These are phyloP conservation scores for Aspergillus niger DNA, from an alignment of 2,329 filamentous ascomycete species.

Conservation along the genomic window DNA sequence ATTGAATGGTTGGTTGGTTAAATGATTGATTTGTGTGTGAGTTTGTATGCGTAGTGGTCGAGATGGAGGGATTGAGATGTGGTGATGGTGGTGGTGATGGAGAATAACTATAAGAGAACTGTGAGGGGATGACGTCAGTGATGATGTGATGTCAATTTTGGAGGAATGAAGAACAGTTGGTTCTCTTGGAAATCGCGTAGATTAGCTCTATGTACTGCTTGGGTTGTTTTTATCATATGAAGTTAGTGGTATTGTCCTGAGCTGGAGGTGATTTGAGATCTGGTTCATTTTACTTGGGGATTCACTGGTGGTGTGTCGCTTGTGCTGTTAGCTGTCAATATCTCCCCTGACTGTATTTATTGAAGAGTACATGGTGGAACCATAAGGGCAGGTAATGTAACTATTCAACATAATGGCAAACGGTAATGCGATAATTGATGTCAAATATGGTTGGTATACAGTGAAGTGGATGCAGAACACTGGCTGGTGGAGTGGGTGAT, in stretches of 20 bases:
- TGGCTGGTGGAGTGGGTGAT: too few relatives aligned
- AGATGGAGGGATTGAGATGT: not conserved
- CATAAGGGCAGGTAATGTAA: too few relatives aligned
- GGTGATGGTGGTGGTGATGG: not conserved
- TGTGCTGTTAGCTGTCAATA: too few relatives aligned
- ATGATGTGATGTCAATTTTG: slow-evolving; percentile 8
- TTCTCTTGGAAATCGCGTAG: not conserved
- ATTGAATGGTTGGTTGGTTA: not conserved
- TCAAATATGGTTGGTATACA: too few relatives aligned
- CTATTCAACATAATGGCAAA: too few relatives aligned
- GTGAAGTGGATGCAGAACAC: too few relatives aligned
- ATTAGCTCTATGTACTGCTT: not conserved
- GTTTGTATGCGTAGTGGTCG: not conserved
- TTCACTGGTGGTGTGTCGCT: too few relatives aligned
- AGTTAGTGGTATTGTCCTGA: not conserved
- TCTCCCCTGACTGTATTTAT: too few relatives aligned
- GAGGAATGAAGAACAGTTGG: too few relatives aligned
- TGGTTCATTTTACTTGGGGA: too few relatives aligned
- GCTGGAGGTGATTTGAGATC: not conserved
- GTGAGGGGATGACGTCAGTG: slow-evolving; percentile 28
- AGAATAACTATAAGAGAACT: not conserved
- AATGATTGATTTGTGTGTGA: not conserved
- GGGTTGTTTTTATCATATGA: not conserved
- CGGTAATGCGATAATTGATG: too few relatives aligned
- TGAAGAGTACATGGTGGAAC: too few relatives aligned